Conservation (phyloP, 257 asterid species). For the Cruciata laevipes region DNA sequence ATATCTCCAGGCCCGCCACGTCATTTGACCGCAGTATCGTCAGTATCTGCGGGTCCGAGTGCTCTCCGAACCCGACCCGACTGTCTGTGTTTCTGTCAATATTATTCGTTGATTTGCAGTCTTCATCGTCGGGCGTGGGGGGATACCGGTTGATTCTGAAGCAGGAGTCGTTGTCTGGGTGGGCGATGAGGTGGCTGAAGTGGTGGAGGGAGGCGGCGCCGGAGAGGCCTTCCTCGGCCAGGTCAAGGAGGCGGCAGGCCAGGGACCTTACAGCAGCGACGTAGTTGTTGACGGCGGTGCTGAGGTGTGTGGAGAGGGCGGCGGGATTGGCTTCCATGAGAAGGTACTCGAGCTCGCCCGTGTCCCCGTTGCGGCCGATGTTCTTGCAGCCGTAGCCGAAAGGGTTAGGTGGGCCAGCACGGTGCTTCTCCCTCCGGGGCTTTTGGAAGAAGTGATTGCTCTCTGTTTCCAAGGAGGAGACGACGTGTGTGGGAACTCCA, state of each 20-base stretch:
- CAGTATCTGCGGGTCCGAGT: slow-evolving; percentile 73
- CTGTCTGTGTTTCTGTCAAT: too few relatives aligned
- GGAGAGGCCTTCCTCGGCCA: slow-evolving; percentile 46
- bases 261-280: slow-evolving; percentile 42
- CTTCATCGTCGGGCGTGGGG: slow-evolving; percentile 3
- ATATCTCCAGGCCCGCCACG: slow-evolving; percentile 65
- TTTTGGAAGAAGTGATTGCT: slow-evolving; percentile 40
- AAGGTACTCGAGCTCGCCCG: slow-evolving; percentile 65
- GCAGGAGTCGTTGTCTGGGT: slow-evolving; percentile 61
- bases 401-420: slow-evolving; percentile 47
- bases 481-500: slow-evolving; percentile 37
- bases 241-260: slow-evolving; percentile 57
- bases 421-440: slow-evolving; percentile 42
- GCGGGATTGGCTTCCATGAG: slow-evolving; percentile 45
- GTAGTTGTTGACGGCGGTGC: slow-evolving; percentile 51
- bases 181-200: slow-evolving; percentile 47
- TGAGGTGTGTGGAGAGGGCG: slow-evolving; percentile 16
- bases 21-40: slow-evolving; percentile 64
- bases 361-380: slow-evolving; percentile 71
- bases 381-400: slow-evolving; percentile 76
- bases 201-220: slow-evolving; percentile 18
- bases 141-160: slow-evolving; percentile 75
- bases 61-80: slow-evolving; percentile 76
- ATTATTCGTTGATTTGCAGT: not conserved
- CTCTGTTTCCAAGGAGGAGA: slow-evolving; percentile 40